Conservation (phyloP, 1,284 basidiomycete species). For the Vanrija sp. region DNA sequence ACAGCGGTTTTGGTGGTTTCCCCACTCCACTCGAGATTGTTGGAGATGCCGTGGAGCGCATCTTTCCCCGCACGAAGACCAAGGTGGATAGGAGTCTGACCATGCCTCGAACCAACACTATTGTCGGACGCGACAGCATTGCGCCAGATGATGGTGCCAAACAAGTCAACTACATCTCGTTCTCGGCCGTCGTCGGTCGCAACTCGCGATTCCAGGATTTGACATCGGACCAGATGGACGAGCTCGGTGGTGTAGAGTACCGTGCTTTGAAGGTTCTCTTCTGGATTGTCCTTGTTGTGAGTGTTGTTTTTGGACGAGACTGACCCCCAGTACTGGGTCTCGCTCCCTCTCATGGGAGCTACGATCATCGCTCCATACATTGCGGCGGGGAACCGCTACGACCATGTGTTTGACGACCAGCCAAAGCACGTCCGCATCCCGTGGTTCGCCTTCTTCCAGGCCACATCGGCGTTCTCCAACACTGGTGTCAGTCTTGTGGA, state of each 20-base stretch:
- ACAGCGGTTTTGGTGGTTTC: slow-evolving; percentile 73
- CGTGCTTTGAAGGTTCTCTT: slow-evolving; percentile 75
- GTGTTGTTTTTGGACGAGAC: slow-evolving; percentile 24
- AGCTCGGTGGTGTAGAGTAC: slow-evolving; percentile 92
- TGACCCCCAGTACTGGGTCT: slow-evolving; percentile 63
- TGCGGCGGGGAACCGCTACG: slow-evolving; percentile 54
- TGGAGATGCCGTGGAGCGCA: slow-evolving; percentile 51
- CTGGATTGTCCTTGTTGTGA: slow-evolving; percentile 66
- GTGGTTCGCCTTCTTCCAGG: slow-evolving; percentile 84
- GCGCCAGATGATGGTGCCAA: slow-evolving; percentile 49
- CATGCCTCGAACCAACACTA: slow-evolving; percentile 66
- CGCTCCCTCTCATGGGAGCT: slow-evolving; percentile 63
- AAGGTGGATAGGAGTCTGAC: slow-evolving; percentile 64
- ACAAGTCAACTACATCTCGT: slow-evolving; percentile 76
- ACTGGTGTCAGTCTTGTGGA: slow-evolving; percentile 87
- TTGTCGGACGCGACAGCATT: slow-evolving; percentile 43
- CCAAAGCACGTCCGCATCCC: slow-evolving; percentile 57
- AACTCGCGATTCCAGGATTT: slow-evolving; percentile 83
- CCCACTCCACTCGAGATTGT: slow-evolving; percentile 70
- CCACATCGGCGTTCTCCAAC: slow-evolving; percentile 83
- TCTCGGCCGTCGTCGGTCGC: slow-evolving; percentile 74
- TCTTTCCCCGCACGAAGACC: slow-evolving; percentile 60
- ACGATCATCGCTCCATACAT: slow-evolving; percentile 77
- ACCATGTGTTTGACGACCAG: slow-evolving; percentile 56
- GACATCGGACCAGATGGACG: slow-evolving; percentile 78